These are phyloP conservation scores for Mortierella sp. DNA, from an alignment of 371 early-diverging fungal genomes.

Conservation along the genomic window DNA sequence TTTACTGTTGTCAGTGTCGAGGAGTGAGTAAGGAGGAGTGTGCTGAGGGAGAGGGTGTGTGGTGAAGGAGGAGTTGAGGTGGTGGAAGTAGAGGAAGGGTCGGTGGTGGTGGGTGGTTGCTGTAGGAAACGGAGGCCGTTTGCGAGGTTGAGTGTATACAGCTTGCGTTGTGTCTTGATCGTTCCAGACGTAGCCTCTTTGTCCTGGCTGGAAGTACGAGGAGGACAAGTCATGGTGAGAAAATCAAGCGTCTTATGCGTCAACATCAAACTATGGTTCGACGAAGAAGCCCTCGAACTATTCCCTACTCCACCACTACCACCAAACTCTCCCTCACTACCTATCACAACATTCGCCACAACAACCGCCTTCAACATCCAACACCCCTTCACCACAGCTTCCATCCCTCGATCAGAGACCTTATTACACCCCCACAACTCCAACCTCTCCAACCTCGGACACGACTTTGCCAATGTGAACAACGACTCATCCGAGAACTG, in stretches of 20 bases:
- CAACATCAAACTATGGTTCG: not conserved
- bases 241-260: not conserved
- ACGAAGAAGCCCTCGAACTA: not conserved
- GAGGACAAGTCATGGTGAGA: not conserved
- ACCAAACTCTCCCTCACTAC: not conserved
- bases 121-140: not conserved
- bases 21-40: not conserved
- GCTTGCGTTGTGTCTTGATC: not conserved
- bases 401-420: slow-evolving; percentile 33
- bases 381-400: slow-evolving; percentile 6
- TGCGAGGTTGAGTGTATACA: not conserved
- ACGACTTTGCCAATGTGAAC: slow-evolving; percentile 10
- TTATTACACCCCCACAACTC: slow-evolving; percentile 26
- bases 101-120: not conserved
- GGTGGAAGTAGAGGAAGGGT: not conserved
- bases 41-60: not conserved
- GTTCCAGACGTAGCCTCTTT: not conserved
- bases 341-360: slow-evolving; percentile 14
- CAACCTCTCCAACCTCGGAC: slow-evolving; percentile 9
- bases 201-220: not conserved
- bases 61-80: not conserved
- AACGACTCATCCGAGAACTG: slow-evolving; percentile 50
- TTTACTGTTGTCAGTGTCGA: not conserved
- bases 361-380: not conserved
- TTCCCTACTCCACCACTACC: not conserved